Percentiles rank a stretch among this genome's conserved stretches.
Conservation (phyloP, 169 alveolate species). For the Plasmodium ovale region DNA sequence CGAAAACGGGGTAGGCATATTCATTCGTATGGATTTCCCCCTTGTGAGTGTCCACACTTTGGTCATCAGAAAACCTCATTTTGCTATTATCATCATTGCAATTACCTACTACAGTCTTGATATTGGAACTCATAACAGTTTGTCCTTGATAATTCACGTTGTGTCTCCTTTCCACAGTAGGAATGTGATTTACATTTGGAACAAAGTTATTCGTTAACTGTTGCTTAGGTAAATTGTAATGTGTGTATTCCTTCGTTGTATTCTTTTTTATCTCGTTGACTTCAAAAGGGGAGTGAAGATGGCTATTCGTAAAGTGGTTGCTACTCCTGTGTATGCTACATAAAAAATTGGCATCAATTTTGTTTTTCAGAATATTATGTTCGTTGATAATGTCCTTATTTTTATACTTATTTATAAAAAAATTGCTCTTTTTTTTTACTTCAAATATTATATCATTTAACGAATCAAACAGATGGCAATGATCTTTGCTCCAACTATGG, state of each 20-base stretch:
- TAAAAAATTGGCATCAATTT: neutral
- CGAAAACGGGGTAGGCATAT: neutral
- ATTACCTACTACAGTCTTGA: neutral
- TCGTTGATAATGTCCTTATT: slow-evolving; percentile 7
- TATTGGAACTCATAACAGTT: neutral
- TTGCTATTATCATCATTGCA: neutral
- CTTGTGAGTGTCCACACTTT: too few relatives aligned
- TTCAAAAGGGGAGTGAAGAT: neutral
- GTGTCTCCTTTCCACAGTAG: neutral
- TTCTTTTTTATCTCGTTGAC: neutral
- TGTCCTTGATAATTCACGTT: neutral
- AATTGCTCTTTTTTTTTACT: slow-evolving; percentile 16
- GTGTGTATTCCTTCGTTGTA: too few relatives aligned
- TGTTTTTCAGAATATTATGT: slow-evolving; percentile 1
- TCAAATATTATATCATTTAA: slow-evolving; percentile 16
- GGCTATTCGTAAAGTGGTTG: neutral
- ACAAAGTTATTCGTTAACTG: too few relatives aligned
- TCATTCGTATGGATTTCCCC: too few relatives aligned
- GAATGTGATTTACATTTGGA: too few relatives aligned
- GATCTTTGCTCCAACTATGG: slow-evolving; percentile 14
- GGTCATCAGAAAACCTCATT: too few relatives aligned
- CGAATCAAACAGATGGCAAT: slow-evolving; percentile 16
- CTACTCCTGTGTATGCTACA: neutral
- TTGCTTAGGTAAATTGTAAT: too few relatives aligned
- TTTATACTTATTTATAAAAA: slow-evolving; percentile 23